Evolutionary conservation across 108 stramenopile species (phyloP).

Genomic region (Fistulifera pelliculosa): DNA sequence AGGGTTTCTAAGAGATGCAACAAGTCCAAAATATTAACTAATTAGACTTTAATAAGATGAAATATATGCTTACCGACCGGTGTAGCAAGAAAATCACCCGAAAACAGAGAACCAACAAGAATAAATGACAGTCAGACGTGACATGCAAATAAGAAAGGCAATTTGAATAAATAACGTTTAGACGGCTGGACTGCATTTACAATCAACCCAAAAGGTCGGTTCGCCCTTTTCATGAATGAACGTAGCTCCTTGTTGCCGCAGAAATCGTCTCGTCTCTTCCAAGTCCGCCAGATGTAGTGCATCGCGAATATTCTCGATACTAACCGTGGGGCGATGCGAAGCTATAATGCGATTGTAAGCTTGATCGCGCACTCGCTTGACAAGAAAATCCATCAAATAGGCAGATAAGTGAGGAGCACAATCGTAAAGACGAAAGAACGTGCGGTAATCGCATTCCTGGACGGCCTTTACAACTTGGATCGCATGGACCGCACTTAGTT

Average conservation of each 20-base stretch:
- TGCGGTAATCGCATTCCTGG: conserved; percentile 25
- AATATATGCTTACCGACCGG: too few species aligned
- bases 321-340: conserved; percentile 34
- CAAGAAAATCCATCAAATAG: conserved; percentile 55
- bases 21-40: too few species aligned
- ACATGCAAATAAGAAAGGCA: too few species aligned
- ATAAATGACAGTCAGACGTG: too few species aligned
- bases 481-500: conserved; percentile 18
- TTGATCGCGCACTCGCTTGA: conserved; percentile 31
- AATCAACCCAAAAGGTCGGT: conserved; percentile 39
- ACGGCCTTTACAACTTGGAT: conserved; percentile 32
- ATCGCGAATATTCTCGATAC: conserved; percentile 34
- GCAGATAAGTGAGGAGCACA: conserved; percentile 45
- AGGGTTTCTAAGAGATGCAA: too few species aligned
- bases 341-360: conserved; percentile 42
- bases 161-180: too few species aligned
- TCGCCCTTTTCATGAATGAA: conserved; percentile 21
- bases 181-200: conserved; percentile 23
- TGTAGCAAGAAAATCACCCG: too few species aligned
- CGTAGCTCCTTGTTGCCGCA: conserved; percentile 33
- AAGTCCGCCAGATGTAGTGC: conserved; percentile 29
- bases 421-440: conserved; percentile 45
- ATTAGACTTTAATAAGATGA: too few species aligned
- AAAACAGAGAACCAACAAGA: too few species aligned
- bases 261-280: conserved; percentile 39